Conservation (phyloP, 345 rosid genomes). For the Crucihimalaya himalaica region DNA sequence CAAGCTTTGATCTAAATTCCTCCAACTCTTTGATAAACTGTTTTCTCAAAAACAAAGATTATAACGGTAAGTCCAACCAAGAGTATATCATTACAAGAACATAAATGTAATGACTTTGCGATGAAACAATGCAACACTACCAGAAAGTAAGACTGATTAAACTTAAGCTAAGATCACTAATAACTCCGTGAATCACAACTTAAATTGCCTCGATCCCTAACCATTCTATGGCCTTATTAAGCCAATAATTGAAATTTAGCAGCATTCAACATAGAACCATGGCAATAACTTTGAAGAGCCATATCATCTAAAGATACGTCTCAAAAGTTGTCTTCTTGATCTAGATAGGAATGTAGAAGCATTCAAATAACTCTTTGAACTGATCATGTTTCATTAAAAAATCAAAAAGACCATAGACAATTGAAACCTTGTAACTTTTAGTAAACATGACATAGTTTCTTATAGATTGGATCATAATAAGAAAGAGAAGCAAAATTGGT, state of each 20-base stretch:
- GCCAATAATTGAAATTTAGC: no score
- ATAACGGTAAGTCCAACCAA: not conserved
- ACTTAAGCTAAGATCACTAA: not conserved
- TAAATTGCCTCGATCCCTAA: not conserved
- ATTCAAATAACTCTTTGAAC: not conserved
- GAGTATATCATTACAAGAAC: not conserved
- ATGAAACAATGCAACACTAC: not conserved
- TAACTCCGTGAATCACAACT: not conserved
- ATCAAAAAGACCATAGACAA: not conserved
- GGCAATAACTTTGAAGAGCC: not conserved
- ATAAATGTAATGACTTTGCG: not conserved
- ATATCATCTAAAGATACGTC: no score
- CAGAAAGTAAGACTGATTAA: not conserved
- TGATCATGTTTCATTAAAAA: not conserved
- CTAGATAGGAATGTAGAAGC: not conserved
- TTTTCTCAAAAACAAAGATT: not conserved
- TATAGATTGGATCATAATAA: not conserved
- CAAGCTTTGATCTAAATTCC: slow-evolving; percentile 58
- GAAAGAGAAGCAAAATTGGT: not conserved
- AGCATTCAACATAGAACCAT: not conserved
- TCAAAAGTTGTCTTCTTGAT: not conserved
- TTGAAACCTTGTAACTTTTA: not conserved
- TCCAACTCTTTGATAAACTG: slow-evolving; percentile 74
- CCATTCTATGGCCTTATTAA: no score
- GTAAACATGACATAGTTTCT: no score